Evolutionary conservation across 495 filamentous ascomycete genomes (phyloP).

Genomic region (Hypoxylon trugodes): DNA sequence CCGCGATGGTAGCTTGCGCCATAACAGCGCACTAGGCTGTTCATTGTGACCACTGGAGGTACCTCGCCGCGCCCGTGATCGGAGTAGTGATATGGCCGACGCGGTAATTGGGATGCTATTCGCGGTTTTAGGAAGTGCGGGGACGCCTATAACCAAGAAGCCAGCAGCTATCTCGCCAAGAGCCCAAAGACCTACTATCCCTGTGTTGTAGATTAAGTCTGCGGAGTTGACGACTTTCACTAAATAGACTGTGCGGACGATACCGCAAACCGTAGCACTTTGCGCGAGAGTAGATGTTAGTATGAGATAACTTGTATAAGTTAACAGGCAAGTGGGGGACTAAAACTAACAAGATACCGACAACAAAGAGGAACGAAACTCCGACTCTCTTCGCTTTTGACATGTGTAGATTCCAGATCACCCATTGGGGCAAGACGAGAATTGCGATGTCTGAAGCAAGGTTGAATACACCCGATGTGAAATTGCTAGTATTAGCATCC

Average conservation of each 20-base stretch:
- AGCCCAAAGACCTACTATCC: too few relatives aligned
- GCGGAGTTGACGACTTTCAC: too few relatives aligned
- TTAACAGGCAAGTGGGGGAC: neutral
- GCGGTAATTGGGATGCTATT: neutral
- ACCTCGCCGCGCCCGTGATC: neutral
- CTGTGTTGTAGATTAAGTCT: too few relatives aligned
- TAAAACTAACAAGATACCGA: slow-evolving; percentile 11
- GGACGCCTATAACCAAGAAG: too few relatives aligned
- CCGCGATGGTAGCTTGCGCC: neutral
- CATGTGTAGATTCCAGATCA: slow-evolving; percentile 36
- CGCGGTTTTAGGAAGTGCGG: too few relatives aligned
- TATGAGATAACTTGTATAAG: too few relatives aligned
- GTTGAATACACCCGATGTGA: neutral
- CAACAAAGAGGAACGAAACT: slow-evolving; percentile 19
- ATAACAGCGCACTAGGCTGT: neutral
- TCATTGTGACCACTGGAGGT: neutral
- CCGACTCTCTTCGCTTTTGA: slow-evolving; percentile 25
- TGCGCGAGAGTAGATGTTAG: too few relatives aligned
- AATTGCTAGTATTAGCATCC: neutral
- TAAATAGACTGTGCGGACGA: too few relatives aligned
- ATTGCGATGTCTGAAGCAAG: slow-evolving; percentile 21
- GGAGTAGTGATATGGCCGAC: neutral
- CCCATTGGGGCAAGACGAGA: slow-evolving; percentile 18
- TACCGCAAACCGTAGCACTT: too few relatives aligned
- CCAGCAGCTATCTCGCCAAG: too few relatives aligned